These are phyloP conservation scores for Keithomyces neogunnii DNA, from an alignment of 2,329 filamentous ascomycete genomes.

Conservation along the genomic window DNA sequence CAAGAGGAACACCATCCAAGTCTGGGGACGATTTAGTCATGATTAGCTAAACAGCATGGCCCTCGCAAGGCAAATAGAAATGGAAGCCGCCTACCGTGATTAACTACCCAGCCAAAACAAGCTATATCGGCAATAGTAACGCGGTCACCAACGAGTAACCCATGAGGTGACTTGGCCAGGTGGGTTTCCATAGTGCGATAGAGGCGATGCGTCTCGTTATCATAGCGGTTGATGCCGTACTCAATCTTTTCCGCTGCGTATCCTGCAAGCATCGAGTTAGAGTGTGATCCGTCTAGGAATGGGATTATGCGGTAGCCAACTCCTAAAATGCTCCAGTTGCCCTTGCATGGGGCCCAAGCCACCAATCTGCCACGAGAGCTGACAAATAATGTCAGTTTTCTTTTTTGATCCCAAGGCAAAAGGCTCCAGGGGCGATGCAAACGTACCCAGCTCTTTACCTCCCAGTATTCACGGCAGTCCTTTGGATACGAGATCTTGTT, in stretches of 20 bases:
- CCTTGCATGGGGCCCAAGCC: conserved; percentile 69
- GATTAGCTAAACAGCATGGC: too few relatives aligned
- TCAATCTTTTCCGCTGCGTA: conserved; percentile 59
- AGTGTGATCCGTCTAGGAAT: background rate
- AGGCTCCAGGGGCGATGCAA: conserved; percentile 23
- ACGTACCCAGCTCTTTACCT: conserved; percentile 66
- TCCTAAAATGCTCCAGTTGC: conserved; percentile 73
- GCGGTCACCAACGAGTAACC: conserved; percentile 53
- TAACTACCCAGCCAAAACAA: conserved; percentile 44
- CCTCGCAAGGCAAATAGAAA: too few relatives aligned
- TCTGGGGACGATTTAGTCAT: background rate
- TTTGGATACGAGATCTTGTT: conserved; percentile 67
- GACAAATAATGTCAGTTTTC: too few relatives aligned
- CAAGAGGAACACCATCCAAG: conserved; percentile 45
- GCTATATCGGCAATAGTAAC: conserved; percentile 67
- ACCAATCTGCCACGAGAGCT: conserved; percentile 57
- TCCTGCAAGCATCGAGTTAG: conserved; percentile 21
- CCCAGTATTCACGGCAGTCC: conserved; percentile 66
- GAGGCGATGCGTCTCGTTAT: conserved; percentile 68
- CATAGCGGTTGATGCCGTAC: conserved; percentile 70
- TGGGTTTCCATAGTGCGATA: conserved; percentile 67
- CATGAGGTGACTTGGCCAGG: conserved; percentile 35
- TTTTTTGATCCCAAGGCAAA: too few relatives aligned
- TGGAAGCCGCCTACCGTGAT: conserved; percentile 27
- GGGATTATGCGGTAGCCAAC: conserved; percentile 12